These are phyloP conservation scores for Cutaneotrichosporon dermatis DNA, from an alignment of 1,284 basidiomycete species.

Conservation along the genomic window DNA sequence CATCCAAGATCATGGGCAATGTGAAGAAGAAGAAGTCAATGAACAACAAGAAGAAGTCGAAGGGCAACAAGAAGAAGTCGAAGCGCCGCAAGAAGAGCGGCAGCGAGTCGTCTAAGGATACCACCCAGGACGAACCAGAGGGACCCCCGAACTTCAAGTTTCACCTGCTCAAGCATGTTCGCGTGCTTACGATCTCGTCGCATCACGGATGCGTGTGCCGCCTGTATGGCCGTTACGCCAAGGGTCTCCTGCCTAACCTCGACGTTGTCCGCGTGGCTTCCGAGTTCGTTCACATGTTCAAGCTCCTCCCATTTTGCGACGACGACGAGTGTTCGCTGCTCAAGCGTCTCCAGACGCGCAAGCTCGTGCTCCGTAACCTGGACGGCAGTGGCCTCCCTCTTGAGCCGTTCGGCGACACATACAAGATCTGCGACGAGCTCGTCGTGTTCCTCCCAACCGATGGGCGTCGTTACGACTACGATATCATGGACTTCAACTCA, in stretches of 20 bases:
- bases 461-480: background rate
- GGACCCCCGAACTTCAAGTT: slow-evolving; percentile 3
- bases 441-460: background rate
- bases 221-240: background rate
- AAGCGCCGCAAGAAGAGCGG: too few species aligned
- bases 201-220: slow-evolving; percentile 8
- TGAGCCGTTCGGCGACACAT: background rate
- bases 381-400: background rate
- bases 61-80: background rate
- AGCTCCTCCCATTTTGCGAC: background rate
- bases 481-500: background rate
- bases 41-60: background rate
- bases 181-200: background rate
- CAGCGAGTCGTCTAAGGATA: background rate
- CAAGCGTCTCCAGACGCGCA: background rate
- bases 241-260: background rate
- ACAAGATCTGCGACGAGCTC: background rate
- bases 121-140: background rate
- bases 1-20: too few species aligned
- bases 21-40: background rate
- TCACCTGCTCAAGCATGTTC: slow-evolving; percentile 1
- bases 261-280: background rate
- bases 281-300: background rate
- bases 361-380: slow-evolving; percentile 7
- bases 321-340: background rate